phyloP scores from a whole-genome alignment of 257 asterid genomes.

The Thymus mandschuricus region DNA sequence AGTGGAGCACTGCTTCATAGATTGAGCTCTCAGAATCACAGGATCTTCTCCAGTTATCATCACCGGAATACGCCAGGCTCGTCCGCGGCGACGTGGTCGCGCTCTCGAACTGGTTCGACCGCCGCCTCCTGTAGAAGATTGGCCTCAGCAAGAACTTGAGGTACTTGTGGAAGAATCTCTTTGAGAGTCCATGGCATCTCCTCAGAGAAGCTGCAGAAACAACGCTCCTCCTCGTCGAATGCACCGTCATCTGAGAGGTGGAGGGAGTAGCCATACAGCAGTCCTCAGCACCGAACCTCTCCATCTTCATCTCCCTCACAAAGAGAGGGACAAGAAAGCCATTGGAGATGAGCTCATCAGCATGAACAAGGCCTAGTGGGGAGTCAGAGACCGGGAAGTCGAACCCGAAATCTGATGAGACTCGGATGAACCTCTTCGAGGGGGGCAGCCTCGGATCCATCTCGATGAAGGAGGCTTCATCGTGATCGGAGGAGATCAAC shows the following conservation, averaged over 20 bases:
- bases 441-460: constrained; percentile 92
- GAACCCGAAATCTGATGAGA: constrained; percentile 63
- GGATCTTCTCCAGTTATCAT: constrained; percentile 74
- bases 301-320: constrained; percentile 29
- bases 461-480: constrained; percentile 75
- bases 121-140: constrained; percentile 37
- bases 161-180: constrained; percentile 52
- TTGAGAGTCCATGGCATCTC: constrained; percentile 56
- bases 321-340: constrained; percentile 64
- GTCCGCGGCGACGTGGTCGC: constrained; percentile 68
- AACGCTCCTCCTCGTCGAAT: constrained; percentile 35
- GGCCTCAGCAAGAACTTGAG: constrained; percentile 56
- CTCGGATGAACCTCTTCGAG: constrained; percentile 70
- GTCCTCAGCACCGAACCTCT: constrained; percentile 20
- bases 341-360: constrained; percentile 73
- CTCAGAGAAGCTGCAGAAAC: constrained; percentile 49
- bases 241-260: constrained; percentile 8
- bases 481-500: constrained; percentile 40
- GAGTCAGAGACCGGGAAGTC: constrained; percentile 63
- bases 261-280: constrained; percentile 29
- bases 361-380: constrained; percentile 54
- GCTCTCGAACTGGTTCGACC: constrained; percentile 37
- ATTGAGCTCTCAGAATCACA: constrained; percentile 94
- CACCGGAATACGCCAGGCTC: constrained; percentile 60
- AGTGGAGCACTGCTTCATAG: constrained; percentile 87